Conservation (phyloP, 371 early-diverging fungal species). For the Mucor piriformis region DNA sequence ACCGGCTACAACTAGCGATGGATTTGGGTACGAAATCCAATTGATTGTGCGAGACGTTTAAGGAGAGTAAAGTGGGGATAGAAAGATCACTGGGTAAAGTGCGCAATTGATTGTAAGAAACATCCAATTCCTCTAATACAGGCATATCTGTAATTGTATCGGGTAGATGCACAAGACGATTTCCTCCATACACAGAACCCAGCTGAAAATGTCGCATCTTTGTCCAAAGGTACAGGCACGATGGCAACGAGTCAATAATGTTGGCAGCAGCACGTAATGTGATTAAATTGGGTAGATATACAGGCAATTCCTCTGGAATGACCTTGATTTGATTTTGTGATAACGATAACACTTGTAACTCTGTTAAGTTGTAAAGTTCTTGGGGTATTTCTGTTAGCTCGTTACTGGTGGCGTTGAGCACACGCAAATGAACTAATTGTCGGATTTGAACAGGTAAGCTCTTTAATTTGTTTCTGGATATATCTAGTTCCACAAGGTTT, state of each 20-base stretch:
- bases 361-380: constrained; percentile 47
- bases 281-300: constrained; percentile 44
- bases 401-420: constrained; percentile 61
- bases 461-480: constrained; percentile 57
- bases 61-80: constrained; percentile 32
- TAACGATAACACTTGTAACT: constrained; percentile 56
- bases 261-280: constrained; percentile 58
- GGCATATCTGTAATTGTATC: constrained; percentile 51
- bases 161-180: constrained; percentile 50
- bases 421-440: constrained; percentile 45
- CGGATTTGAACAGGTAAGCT: constrained; percentile 47
- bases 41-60: constrained; percentile 57
- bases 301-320: constrained; percentile 51
- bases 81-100: constrained; percentile 36
- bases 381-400: constrained; percentile 53
- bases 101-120: constrained; percentile 57
- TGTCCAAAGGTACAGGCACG: constrained; percentile 40
- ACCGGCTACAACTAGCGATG: constrained; percentile 44
- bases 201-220: constrained; percentile 59
- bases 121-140: constrained; percentile 52
- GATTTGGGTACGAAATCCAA: constrained; percentile 63
- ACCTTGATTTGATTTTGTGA: constrained; percentile 54
- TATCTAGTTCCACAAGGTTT: constrained; percentile 58
- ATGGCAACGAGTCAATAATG: constrained; percentile 49
- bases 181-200: constrained; percentile 67